Conservation (phyloP, 2,329 filamentous ascomycete genomes). For the Nannizziopsis barbatae region DNA sequence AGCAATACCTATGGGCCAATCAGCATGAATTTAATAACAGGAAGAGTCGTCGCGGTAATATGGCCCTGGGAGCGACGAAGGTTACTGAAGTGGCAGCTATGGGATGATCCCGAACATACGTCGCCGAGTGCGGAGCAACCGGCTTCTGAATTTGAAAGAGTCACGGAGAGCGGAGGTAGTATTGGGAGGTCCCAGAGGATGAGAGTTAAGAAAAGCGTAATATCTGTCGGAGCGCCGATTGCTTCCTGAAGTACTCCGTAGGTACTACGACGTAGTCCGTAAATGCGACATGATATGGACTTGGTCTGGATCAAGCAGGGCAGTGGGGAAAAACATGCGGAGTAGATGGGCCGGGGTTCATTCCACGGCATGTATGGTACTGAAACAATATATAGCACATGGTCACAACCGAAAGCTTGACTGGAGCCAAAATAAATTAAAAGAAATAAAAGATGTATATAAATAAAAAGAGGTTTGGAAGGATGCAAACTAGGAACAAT, state of each 20-base stretch:
- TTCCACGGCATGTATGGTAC: too few relatives aligned
- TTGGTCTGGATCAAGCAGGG: neutral
- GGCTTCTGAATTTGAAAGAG: constrained; percentile 12
- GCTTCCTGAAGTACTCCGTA: constrained; percentile 14
- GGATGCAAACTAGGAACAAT: too few relatives aligned
- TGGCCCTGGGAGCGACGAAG: constrained; percentile 43
- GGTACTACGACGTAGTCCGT: neutral
- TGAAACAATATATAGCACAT: too few relatives aligned
- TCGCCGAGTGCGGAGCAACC: constrained; percentile 5
- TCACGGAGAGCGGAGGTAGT: constrained; percentile 17
- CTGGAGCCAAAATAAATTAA: too few relatives aligned
- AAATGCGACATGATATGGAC: neutral
- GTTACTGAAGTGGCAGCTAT: constrained; percentile 28
- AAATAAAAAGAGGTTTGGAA: too few relatives aligned
- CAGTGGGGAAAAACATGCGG: too few relatives aligned
- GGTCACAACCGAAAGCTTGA: too few relatives aligned
- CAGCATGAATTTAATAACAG: constrained; percentile 61
- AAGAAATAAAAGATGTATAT: too few relatives aligned
- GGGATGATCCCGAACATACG: constrained; percentile 24
- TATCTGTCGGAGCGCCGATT: constrained; percentile 28
- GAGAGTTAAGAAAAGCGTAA: constrained; percentile 27
- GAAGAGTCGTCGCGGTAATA: constrained; percentile 60
- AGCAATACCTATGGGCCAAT: constrained; percentile 87
- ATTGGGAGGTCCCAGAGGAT: constrained; percentile 24
- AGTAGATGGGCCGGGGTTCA: too few relatives aligned